Conservation (phyloP, 306 rosid genomes). For the Adenanthera pavonina region DNA sequence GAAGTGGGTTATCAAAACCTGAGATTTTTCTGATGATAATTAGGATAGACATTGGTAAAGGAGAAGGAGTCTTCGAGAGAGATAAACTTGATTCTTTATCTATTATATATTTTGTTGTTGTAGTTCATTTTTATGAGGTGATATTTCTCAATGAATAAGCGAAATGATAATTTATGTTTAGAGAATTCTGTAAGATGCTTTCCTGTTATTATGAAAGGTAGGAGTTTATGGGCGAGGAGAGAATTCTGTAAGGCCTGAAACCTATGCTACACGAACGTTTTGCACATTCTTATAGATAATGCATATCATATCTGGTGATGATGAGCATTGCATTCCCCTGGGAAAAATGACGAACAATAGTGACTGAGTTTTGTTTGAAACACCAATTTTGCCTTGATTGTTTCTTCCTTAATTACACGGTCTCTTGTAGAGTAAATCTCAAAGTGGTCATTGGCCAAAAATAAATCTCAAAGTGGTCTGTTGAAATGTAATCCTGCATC, state of each 20-base stretch:
- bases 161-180: constrained; percentile 1
- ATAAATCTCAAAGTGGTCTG: background rate
- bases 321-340: background rate
- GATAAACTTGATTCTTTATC: constrained; percentile 39
- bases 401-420: background rate
- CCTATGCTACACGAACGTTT: background rate
- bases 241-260: background rate
- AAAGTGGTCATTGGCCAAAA: too few species aligned
- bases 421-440: background rate
- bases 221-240: background rate
- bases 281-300: background rate
- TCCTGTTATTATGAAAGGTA: background rate
- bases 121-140: constrained; percentile 29
- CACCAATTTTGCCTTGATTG: background rate
- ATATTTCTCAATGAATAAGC: constrained; percentile 23
- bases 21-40: constrained; percentile 30
- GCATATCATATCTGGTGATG: background rate
- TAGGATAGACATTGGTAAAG: constrained; percentile 41
- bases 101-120: constrained; percentile 39
- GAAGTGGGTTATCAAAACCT: constrained; percentile 26
- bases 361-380: background rate
- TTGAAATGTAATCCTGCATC: background rate
- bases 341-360: background rate
- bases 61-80: constrained; percentile 18
- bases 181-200: background rate